Conservation (phyloP, 306 rosid genomes). For the Rosa multiflora region DNA sequence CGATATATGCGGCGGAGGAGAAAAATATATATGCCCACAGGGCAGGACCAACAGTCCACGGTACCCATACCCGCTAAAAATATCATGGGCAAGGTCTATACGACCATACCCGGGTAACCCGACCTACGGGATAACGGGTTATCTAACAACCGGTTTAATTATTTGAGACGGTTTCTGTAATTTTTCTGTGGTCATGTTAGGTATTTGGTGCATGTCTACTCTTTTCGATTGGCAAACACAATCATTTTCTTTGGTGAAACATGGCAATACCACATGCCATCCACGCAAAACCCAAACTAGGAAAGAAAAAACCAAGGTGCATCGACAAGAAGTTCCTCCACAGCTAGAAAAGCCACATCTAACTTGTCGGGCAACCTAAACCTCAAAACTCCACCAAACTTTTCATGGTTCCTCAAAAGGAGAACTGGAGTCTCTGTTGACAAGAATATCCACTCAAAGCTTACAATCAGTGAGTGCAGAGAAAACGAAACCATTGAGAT, state of each 20-base stretch:
- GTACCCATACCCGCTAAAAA: no score
- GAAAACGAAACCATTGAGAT: background rate
- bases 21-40: no score
- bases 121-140: no score
- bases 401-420: conserved; percentile 17
- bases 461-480: conserved; percentile 22
- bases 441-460: conserved; percentile 38
- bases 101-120: no score
- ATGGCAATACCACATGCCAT: background rate
- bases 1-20: no score
- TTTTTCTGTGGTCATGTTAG: background rate
- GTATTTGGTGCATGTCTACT: background rate
- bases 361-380: conserved; percentile 12
- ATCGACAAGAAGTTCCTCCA: background rate
- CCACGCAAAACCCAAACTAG: background rate
- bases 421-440: conserved; percentile 21
- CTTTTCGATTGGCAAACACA: background rate
- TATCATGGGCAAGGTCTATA: no score
- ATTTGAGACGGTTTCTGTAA: background rate
- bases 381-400: background rate
- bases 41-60: no score
- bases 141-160: no score
- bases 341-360: conserved; percentile 9
- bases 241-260: background rate
- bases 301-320: background rate